Evolutionary conservation across 83 land plant species (phyloP).

Genomic region (Diphasiastrum complanatum): DNA sequence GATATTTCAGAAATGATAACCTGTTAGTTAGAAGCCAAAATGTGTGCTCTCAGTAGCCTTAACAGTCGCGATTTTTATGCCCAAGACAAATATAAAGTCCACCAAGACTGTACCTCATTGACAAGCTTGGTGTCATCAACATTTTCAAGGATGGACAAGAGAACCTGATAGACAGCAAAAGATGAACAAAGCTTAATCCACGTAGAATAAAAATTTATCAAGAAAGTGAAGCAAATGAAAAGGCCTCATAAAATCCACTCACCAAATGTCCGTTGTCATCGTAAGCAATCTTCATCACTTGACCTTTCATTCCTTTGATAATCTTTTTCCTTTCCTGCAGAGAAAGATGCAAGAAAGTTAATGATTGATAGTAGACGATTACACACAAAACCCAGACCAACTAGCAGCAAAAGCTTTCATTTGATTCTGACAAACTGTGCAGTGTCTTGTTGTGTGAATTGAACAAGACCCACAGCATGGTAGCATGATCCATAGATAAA

Average conservation of each 20-base stretch:
- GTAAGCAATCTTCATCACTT: constrained; percentile 57
- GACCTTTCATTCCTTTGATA: constrained; percentile 85
- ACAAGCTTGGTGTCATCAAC: constrained; percentile 90
- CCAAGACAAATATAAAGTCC: not conserved
- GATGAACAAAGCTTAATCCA: too few relatives aligned
- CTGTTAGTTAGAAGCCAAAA: constrained; percentile 31
- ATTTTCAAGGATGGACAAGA: constrained; percentile 54
- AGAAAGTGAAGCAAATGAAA: not conserved
- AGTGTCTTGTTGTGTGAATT: too few relatives aligned
- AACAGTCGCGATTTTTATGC: not conserved
- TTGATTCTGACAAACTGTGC: too few relatives aligned
- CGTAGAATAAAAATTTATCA: not conserved
- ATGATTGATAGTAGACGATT: too few relatives aligned
- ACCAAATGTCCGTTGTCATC: constrained; percentile 78
- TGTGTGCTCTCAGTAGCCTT: constrained; percentile 1
- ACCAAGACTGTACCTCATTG: constrained; percentile 47
- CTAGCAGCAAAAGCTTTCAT: too few relatives aligned
- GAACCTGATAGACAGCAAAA: too few relatives aligned
- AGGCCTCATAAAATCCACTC: constrained; percentile 1
- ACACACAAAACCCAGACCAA: too few relatives aligned
- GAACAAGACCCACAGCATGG: too few relatives aligned
- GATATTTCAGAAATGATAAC: constrained; percentile 62
- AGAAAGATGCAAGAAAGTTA: not conserved
- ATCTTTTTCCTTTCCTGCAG: constrained; percentile 89
- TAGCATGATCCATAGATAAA: too few relatives aligned